Conservation (phyloP, 1,139 yeast species). For the Saccharomyces hybrid region DNA sequence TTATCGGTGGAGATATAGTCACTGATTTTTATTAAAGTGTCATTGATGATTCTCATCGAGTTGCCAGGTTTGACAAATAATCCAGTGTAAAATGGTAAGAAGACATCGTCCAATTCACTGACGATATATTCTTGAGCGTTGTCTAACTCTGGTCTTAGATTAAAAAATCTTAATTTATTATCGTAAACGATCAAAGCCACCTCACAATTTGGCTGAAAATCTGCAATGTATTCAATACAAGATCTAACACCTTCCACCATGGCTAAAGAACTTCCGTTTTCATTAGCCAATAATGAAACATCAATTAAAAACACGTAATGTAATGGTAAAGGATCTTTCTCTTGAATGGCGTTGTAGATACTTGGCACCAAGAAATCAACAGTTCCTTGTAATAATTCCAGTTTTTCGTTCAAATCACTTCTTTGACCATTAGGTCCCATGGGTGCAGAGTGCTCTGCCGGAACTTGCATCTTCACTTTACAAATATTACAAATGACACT, state of each 20-base stretch:
- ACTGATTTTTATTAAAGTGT: constrained; percentile 59
- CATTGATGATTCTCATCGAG: constrained; percentile 55
- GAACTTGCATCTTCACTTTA: constrained; percentile 64
- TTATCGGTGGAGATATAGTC: constrained; percentile 38
- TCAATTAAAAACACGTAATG: constrained; percentile 78
- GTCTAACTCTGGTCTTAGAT: constrained; percentile 49
- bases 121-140: constrained; percentile 61
- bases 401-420: constrained; percentile 55
- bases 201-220: constrained; percentile 37
- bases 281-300: constrained; percentile 56
- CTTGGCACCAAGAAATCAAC: constrained; percentile 78
- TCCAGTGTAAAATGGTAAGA: constrained; percentile 73
- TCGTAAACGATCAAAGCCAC: constrained; percentile 75
- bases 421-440: constrained; percentile 54
- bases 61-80: constrained; percentile 73
- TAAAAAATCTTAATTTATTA: constrained; percentile 64
- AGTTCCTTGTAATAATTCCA: constrained; percentile 77
- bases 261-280: constrained; percentile 47
- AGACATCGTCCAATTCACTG: constrained; percentile 71
- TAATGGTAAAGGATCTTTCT: constrained; percentile 39
- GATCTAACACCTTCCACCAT: constrained; percentile 69
- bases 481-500: constrained; percentile 82
- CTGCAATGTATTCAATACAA: constrained; percentile 29
- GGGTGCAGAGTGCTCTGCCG: constrained; percentile 59
- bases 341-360: constrained; percentile 52